These are phyloP conservation scores for Neopestalotiopsis rosae DNA, from an alignment of 2,329 filamentous ascomycete genomes.

Conservation along the genomic window DNA sequence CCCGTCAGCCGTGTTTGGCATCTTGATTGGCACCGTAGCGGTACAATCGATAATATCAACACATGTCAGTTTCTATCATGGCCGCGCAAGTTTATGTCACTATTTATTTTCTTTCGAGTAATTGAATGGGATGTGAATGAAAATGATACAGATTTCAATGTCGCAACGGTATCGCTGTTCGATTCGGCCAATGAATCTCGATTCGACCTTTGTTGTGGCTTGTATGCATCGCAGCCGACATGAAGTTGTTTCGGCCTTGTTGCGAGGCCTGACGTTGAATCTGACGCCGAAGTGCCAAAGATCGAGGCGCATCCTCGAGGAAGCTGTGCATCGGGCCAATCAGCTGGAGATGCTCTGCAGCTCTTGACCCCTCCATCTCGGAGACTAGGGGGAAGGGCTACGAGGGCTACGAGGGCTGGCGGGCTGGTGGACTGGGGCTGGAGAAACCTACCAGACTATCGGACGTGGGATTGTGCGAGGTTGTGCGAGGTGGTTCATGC, in stretches of 20 bases:
- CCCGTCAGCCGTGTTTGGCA: not conserved
- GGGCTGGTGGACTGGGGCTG: not conserved
- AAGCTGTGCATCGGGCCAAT: slow-evolving; percentile 15
- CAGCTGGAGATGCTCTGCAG: not conserved
- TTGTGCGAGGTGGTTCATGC: too few relatives aligned
- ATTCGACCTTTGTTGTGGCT: not conserved
- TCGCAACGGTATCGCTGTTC: not conserved
- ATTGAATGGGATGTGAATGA: not conserved
- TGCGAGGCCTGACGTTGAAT: not conserved
- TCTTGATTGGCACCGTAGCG: not conserved
- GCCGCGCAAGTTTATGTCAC: not conserved
- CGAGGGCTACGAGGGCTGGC: not conserved
- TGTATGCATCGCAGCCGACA: slow-evolving; percentile 2
- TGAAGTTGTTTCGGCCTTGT: not conserved
- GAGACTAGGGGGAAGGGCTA: not conserved
- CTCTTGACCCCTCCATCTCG: not conserved
- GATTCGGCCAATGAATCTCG: not conserved
- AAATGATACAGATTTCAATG: not conserved
- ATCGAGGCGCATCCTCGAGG: not conserved
- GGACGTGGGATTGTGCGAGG: too few relatives aligned
- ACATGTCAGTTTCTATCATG: not conserved
- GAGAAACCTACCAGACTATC: too few relatives aligned
- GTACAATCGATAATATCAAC: not conserved
- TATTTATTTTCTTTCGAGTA: not conserved
- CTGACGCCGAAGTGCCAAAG: not conserved